Evolutionary conservation across 139 green algal species (phyloP), one percentile per base, ranked within the genome.

Genomic region (Diplosphaera chodatii): DNA sequence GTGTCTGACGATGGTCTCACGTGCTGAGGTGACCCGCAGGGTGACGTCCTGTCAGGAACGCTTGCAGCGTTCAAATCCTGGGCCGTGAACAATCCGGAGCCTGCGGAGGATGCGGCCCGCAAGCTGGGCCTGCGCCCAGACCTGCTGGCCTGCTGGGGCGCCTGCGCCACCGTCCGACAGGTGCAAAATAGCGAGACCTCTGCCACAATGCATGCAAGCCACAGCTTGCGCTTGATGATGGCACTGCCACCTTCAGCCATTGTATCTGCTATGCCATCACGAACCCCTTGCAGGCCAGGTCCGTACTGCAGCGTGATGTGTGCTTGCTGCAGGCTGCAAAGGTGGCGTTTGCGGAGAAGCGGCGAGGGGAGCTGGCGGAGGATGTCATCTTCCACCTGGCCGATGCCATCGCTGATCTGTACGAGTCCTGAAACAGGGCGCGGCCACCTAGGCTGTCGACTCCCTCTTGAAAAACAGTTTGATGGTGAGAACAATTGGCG

Each of bases 11-110:
- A n/a, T n/a, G n/a, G n/a, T n/a, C n/a, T n/a, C n/a, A n/a, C n/a
- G n/a, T n/a, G n/a, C 37, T 13, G 8, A 13, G 37, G 37, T n/a
- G n/a, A n/a, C n/a, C 3, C 16, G 66, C 76, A 89, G 82, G 84
- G 84, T 16, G 84, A 89, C 55, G 79, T 89, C 27, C 78, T 92
- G 34, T 80, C 85, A 18, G 87, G 87, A 13, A 74, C 64, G 29
- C 69, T 90, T 18, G 84, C 82, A 2, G 75, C 77, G 0, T 89
- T 86, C 31, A 55, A 82, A 0, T 80, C 80, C 1, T 92, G 87
- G 87, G 72, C 67, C 1, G 21, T 72, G 25, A 67, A 66, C 27
- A 32, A 85, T 32, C 62, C 64, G 48, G 33, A 70, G 22, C 55
- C 55, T 4, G 28, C 23, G 40, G n/a, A 66, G 55, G 31, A 66